phyloP scores from a whole-genome alignment of 2,329 filamentous ascomycete species.

The Setomelanomma holmii region DNA sequence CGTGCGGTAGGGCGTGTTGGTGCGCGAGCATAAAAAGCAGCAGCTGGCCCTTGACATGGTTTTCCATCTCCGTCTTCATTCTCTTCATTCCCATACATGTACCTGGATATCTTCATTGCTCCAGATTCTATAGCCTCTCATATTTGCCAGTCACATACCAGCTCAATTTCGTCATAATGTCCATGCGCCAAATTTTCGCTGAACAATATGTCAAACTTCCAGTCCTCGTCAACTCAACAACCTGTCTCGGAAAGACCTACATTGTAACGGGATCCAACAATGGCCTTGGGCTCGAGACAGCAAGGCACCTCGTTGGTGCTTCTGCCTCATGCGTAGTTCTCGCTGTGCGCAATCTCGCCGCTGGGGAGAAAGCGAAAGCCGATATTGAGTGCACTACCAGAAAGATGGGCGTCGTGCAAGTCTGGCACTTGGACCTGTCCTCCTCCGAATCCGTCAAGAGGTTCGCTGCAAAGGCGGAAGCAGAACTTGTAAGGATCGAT shows the following conservation, averaged over 20 bases:
- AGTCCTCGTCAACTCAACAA: slow-evolving; percentile 2
- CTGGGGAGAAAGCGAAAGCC: slow-evolving; percentile 49
- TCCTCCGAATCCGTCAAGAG: slow-evolving; percentile 46
- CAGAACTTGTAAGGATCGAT: slow-evolving; percentile 38
- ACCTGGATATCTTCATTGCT: neutral
- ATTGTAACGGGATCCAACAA: slow-evolving; percentile 57
- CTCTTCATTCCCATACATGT: no score
- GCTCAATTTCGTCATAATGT: neutral
- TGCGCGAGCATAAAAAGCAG: neutral
- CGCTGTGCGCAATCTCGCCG: slow-evolving; percentile 49
- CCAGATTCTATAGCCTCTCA: neutral
- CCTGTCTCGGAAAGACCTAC: slow-evolving; percentile 40
- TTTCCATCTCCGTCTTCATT: no score
- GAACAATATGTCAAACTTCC: slow-evolving; percentile 16
- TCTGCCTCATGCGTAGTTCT: slow-evolving; percentile 50
- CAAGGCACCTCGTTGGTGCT: slow-evolving; percentile 49
- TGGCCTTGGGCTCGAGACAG: slow-evolving; percentile 40
- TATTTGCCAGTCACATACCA: neutral
- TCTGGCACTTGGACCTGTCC: slow-evolving; percentile 54
- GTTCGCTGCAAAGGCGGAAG: slow-evolving; percentile 33
- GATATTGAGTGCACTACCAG: slow-evolving; percentile 46
- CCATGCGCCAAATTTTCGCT: slow-evolving; percentile 6
- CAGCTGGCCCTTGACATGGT: no score
- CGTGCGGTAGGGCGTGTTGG: neutral
- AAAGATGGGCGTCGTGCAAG: slow-evolving; percentile 45